A percentile compares a stretch with the other conserved stretches of the same genome.
Conservation (phyloP, 352 stramenopile genomes). For the Thalassiosira sp. region DNA sequence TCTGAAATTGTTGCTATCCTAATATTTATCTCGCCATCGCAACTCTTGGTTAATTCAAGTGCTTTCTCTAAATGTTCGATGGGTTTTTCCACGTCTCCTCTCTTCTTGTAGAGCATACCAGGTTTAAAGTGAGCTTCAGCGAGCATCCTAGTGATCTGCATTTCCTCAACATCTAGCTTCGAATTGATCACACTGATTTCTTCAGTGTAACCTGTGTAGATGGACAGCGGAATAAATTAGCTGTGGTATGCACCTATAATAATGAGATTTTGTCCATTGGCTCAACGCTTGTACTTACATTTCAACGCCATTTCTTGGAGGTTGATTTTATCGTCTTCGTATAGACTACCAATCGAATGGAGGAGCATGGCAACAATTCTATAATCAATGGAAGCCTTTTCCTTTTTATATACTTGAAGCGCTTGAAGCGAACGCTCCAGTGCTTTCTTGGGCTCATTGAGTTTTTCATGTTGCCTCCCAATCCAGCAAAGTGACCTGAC, state of each 20-base stretch:
- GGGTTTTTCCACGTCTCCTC: conserved; percentile 30
- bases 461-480: conserved; percentile 47
- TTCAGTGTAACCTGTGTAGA: conserved; percentile 47
- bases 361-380: conserved; percentile 53
- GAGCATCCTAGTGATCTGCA: conserved; percentile 34
- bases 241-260: not conserved
- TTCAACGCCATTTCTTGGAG: conserved; percentile 57
- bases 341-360: conserved; percentile 45
- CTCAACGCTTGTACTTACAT: conserved; percentile 48
- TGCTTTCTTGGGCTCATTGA: conserved; percentile 44
- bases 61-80: conserved; percentile 54
- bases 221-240: conserved; percentile 2
- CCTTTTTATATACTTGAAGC: conserved; percentile 45
- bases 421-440: conserved; percentile 52
- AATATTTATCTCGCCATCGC: conserved; percentile 29
- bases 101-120: conserved; percentile 51
- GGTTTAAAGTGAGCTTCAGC: conserved; percentile 43
- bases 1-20: conserved; percentile 53
- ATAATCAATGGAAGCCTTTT: conserved; percentile 44
- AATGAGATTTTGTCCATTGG: not conserved
- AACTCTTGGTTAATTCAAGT: conserved; percentile 44
- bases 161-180: conserved; percentile 41
- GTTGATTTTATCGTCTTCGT: conserved; percentile 52
- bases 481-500: conserved; percentile 53
- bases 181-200: conserved; percentile 59